Evolutionary conservation across 1,139 yeast genomes (phyloP).

Genomic region (Groenewaldozyma auringiensis): DNA sequence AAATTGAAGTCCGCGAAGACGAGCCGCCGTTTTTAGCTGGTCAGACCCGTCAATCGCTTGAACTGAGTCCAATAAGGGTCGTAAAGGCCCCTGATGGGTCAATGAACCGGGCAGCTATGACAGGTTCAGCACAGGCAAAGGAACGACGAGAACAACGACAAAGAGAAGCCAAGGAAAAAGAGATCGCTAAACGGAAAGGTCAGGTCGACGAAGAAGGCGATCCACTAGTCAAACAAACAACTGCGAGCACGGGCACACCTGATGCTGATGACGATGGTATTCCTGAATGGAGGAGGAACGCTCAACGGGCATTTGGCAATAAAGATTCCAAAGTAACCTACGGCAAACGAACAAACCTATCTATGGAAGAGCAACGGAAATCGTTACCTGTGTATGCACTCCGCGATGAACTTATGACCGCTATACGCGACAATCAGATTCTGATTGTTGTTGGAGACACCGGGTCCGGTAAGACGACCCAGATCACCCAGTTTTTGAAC

Average conservation of each 20-base stretch:
- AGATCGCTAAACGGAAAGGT: slow-evolving; percentile 31
- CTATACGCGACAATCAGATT: slow-evolving; percentile 65
- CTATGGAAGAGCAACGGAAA: slow-evolving; percentile 59
- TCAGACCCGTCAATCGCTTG: slow-evolving; percentile 38
- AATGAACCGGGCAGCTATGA: slow-evolving; percentile 63
- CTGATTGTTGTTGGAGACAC: slow-evolving; percentile 88
- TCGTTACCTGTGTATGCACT: slow-evolving; percentile 66
- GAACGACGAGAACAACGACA: slow-evolving; percentile 56
- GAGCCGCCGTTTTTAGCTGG: slow-evolving; percentile 71
- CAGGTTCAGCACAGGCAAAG: slow-evolving; percentile 64
- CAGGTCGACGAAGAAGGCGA: slow-evolving; percentile 30
- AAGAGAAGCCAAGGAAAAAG: slow-evolving; percentile 41
- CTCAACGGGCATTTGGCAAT: neutral
- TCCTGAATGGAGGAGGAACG: slow-evolving; percentile 7
- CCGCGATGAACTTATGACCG: slow-evolving; percentile 49
- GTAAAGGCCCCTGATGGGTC: slow-evolving; percentile 74
- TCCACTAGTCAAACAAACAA: slow-evolving; percentile 19
- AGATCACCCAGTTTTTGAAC: slow-evolving; percentile 72
- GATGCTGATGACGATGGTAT: slow-evolving; percentile 3
- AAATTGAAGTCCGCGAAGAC: slow-evolving; percentile 61
- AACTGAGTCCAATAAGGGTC: slow-evolving; percentile 48
- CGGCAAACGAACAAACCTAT: slow-evolving; percentile 27
- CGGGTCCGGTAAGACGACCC: slow-evolving; percentile 97
- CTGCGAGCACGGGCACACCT: slow-evolving; percentile 5
- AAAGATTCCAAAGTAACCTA: slow-evolving; percentile 13